Percentiles rank a stretch among this genome's conserved stretches.
These are phyloP conservation scores for Mucor piriformis DNA, from an alignment of 371 early-diverging fungal species.

Conservation along the genomic window DNA sequence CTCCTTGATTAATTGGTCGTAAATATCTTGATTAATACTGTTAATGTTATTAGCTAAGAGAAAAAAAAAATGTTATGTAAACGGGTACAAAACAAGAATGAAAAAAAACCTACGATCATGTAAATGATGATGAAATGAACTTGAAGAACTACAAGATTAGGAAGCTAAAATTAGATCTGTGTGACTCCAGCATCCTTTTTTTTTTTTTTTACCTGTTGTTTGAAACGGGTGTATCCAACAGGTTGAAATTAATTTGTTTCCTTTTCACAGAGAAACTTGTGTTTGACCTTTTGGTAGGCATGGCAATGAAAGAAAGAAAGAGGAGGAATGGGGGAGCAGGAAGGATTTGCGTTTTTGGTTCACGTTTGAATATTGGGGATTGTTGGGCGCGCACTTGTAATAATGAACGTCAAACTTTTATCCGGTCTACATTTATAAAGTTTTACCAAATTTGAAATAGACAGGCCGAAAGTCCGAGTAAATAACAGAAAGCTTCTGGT, in stretches of 20 bases:
- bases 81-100: not conserved
- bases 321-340: not conserved
- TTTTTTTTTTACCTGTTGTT: conserved; percentile 8
- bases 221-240: conserved; percentile 28
- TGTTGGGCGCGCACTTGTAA: not conserved
- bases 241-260: conserved; percentile 40
- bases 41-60: not conserved
- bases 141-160: not conserved
- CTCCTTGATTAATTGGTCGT: conserved; percentile 21
- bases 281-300: not conserved
- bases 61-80: not conserved
- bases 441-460: not conserved
- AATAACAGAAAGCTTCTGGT: not conserved
- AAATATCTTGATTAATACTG: conserved; percentile 3
- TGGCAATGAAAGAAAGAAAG: not conserved
- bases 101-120: not conserved
- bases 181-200: not conserved
- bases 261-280: conserved; percentile 30
- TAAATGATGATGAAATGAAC: not conserved
- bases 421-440: conserved; percentile 2
- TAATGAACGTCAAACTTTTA: not conserved
- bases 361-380: not conserved
- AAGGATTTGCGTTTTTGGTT: no score
- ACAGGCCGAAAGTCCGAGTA: no score
- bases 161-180: conserved; percentile 1